These are phyloP conservation scores for Populus euphratica DNA, from an alignment of 345 rosid species.

Conservation along the genomic window DNA sequence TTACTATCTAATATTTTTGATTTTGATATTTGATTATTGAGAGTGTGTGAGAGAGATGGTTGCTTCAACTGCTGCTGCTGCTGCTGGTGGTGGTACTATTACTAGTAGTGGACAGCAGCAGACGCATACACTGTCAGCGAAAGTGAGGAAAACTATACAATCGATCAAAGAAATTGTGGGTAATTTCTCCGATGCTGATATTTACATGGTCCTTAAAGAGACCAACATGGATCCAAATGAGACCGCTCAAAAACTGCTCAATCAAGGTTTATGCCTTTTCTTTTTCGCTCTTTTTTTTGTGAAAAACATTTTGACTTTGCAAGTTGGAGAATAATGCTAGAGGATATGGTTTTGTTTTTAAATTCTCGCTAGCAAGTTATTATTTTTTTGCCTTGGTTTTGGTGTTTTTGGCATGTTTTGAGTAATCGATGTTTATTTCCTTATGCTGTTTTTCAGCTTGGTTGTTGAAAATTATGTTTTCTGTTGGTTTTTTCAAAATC, in stretches of 20 bases:
- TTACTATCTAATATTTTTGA: not conserved
- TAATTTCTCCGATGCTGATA: slow-evolving; percentile 72
- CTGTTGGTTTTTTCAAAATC: not conserved
- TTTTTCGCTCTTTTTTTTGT: not conserved
- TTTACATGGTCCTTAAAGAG: slow-evolving; percentile 64
- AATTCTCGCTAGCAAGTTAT: not conserved
- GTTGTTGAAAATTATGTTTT: not conserved
- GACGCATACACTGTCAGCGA: slow-evolving; percentile 36
- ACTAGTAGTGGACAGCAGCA: slow-evolving; percentile 19
- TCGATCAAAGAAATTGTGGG: slow-evolving; percentile 75
- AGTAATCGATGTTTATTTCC: not conserved
- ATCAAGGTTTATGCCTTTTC: slow-evolving; percentile 49
- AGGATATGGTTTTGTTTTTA: not conserved
- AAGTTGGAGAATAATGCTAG: not conserved
- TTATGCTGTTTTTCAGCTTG: not conserved
- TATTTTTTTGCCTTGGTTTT: not conserved
- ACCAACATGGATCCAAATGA: slow-evolving; percentile 78
- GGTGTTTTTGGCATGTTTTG: not conserved
- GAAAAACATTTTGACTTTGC: not conserved
- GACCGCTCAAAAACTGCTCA: slow-evolving; percentile 66
- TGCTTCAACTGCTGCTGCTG: slow-evolving; percentile 20
- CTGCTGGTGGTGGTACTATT: not conserved
- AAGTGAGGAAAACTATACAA: slow-evolving; percentile 54
- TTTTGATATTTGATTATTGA: not conserved
- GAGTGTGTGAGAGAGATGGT: slow-evolving; percentile 39